Conservation (phyloP, 495 filamentous ascomycete species). For the Penicillium lagena region DNA sequence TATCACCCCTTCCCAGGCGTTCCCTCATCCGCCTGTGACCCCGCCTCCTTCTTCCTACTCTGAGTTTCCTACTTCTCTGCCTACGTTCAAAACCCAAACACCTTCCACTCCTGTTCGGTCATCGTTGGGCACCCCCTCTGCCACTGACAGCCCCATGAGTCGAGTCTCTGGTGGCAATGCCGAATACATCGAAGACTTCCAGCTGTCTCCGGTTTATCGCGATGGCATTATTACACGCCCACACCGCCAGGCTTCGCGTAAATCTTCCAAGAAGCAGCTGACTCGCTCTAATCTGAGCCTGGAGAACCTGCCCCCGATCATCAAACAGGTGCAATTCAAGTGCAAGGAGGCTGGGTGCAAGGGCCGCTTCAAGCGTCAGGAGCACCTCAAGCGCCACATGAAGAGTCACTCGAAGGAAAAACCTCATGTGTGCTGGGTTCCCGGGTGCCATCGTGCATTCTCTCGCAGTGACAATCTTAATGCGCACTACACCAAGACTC, state of each 20-base stretch:
- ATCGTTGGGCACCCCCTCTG: conserved; percentile 33
- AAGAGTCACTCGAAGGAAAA: conserved; percentile 52
- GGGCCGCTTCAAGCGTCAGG: conserved; percentile 51
- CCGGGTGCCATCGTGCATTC: conserved; percentile 38
- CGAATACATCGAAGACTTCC: conserved; percentile 35
- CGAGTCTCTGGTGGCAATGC: conserved; percentile 27
- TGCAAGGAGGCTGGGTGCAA: conserved; percentile 45
- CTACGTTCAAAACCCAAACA: conserved; percentile 33
- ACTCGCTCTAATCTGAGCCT: conserved; percentile 33
- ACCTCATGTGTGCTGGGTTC: conserved; percentile 45
- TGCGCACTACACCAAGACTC: conserved; percentile 43
- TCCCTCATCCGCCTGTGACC: conserved; percentile 27
- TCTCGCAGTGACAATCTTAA: conserved; percentile 44
- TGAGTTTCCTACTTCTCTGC: conserved; percentile 32
- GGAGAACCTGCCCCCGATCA: conserved; percentile 34
- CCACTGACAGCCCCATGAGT: conserved; percentile 33
- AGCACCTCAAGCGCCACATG: conserved; percentile 61
- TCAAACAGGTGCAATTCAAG: conserved; percentile 41
- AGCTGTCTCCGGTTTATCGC: conserved; percentile 30
- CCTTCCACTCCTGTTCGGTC: conserved; percentile 38
- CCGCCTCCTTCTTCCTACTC: conserved; percentile 36
- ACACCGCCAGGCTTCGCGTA: conserved; percentile 29
- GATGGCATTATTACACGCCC: conserved; percentile 24
- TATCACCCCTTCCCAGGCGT: conserved; percentile 32
- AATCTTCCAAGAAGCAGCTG: conserved; percentile 31